A percentile compares a stretch with the other conserved stretches of the same genome.
phyloP scores from a whole-genome alignment of 495 filamentous ascomycete genomes.

The Penicillium lividum region DNA sequence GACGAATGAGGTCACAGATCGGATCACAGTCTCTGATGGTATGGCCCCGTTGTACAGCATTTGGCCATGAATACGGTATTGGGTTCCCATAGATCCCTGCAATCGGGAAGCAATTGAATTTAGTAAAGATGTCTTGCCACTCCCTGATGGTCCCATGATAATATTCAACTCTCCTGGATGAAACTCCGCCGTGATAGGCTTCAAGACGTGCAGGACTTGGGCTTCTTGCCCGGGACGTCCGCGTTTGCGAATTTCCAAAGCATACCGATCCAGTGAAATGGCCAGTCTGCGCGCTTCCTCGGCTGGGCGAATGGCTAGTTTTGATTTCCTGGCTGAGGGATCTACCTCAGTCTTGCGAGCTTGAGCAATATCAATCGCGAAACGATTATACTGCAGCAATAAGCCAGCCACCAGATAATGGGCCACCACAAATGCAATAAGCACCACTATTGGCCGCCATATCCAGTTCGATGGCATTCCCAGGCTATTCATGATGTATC shows the following conservation, averaged over 20 bases:
- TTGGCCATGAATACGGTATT: conserved; percentile 55
- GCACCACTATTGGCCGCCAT: conserved; percentile 59
- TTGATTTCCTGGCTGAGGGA: conserved; percentile 61
- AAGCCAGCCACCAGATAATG: conserved; percentile 59
- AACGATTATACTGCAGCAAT: conserved; percentile 56
- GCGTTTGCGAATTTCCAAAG: conserved; percentile 62
- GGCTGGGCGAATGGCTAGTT: conserved; percentile 49
- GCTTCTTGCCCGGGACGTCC: conserved; percentile 42
- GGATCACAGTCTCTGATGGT: conserved; percentile 63
- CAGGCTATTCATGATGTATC: conserved; percentile 64
- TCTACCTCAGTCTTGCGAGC: conserved; percentile 56
- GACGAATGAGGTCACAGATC: conserved; percentile 71
- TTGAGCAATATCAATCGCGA: conserved; percentile 61
- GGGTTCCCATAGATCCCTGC: conserved; percentile 52
- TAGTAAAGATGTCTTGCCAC: conserved; percentile 70
- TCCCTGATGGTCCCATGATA: conserved; percentile 77
- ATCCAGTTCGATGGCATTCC: conserved; percentile 65
- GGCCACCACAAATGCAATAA: conserved; percentile 56
- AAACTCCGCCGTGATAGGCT: conserved; percentile 62
- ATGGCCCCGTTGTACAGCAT: conserved; percentile 68
- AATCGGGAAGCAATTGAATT: conserved; percentile 68
- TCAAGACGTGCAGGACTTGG: conserved; percentile 58
- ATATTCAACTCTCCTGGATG: conserved; percentile 65
- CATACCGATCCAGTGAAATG: conserved; percentile 61
- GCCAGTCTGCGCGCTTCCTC: conserved; percentile 57